Percentiles rank a stretch among this genome's conserved stretches.
These are phyloP conservation scores for Suillus tomentosus DNA, from an alignment of 768 basidiomycete species.

Conservation along the genomic window DNA sequence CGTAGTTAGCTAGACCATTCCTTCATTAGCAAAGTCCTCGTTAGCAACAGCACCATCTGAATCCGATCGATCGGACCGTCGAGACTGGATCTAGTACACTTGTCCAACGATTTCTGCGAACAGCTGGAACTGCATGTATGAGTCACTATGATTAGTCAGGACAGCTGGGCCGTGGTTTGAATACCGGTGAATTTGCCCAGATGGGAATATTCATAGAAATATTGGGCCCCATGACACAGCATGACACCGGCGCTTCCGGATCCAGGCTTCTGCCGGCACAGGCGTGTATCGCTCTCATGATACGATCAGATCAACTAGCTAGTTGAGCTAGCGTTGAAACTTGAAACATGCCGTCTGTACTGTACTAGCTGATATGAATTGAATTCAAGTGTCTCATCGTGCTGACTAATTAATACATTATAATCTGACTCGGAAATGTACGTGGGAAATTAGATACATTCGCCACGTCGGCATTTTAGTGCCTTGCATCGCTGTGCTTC, in stretches of 20 bases:
- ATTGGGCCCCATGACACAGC: too few relatives aligned
- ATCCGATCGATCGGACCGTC: neutral
- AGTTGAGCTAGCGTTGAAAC: neutral
- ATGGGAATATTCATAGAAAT: neutral
- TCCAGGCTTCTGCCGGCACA: neutral
- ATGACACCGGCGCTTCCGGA: too few relatives aligned
- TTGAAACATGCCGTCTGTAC: neutral
- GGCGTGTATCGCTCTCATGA: neutral
- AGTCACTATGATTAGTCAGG: neutral
- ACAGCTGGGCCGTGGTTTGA: neutral
- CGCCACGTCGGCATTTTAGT: conserved; percentile 1
- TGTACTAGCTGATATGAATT: too few relatives aligned
- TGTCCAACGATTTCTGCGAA: too few relatives aligned
- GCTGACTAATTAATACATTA: neutral
- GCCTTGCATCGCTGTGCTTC: neutral
- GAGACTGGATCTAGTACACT: neutral
- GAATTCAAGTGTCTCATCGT: too few relatives aligned
- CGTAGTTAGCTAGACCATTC: neutral
- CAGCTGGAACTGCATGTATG: neutral
- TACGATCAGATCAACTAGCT: neutral
- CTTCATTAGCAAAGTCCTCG: neutral
- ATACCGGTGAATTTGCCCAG: neutral
- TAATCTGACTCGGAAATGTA: neutral
- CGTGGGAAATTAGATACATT: neutral
- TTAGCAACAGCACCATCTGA: neutral